Conservation (phyloP, 176 grass and related monocot genomes). For the Oryza nivara region DNA sequence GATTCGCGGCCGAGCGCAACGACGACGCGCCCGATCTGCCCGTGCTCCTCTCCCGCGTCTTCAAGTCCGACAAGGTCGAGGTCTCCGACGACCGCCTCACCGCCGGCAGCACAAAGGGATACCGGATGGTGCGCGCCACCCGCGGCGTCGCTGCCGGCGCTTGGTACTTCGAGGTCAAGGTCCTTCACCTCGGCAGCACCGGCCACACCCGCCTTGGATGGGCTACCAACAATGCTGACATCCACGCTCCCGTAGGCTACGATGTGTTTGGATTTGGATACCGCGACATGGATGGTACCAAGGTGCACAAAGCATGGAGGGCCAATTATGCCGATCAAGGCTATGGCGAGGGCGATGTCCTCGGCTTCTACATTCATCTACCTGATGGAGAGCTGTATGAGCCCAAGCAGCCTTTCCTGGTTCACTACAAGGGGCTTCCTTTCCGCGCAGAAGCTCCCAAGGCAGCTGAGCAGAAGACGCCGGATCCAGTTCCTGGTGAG, state of each 20-base stretch:
- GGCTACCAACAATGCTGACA: constrained; percentile 86
- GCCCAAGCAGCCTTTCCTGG: constrained; percentile 68
- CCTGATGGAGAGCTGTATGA: constrained; percentile 74
- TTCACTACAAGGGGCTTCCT: constrained; percentile 83
- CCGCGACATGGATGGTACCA: constrained; percentile 77
- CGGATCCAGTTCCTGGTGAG: constrained; percentile 78
- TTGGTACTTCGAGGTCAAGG: constrained; percentile 87
- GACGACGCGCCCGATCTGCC: constrained; percentile 61
- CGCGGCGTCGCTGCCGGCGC: constrained; percentile 69
- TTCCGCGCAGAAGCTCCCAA: constrained; percentile 67
- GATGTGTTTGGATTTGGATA: constrained; percentile 77
- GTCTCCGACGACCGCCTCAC: constrained; percentile 78
- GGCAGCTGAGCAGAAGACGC: constrained; percentile 63
- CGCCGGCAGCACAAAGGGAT: constrained; percentile 79
- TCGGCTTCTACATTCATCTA: constrained; percentile 89
- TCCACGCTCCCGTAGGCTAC: constrained; percentile 81
- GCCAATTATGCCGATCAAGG: constrained; percentile 66
- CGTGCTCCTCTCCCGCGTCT: constrained; percentile 83
- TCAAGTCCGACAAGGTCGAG: constrained; percentile 79
- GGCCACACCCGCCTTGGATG: constrained; percentile 86
- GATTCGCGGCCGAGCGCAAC: constrained; percentile 60
- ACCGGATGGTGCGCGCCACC: constrained; percentile 90
- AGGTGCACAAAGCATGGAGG: constrained; percentile 82
- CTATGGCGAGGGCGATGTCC: constrained; percentile 71
- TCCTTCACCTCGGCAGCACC: constrained; percentile 54